Evolutionary conservation across 768 basidiomycete genomes (phyloP), one percentile per base, ranked within the genome.

Genomic region (Imleria badia): DNA sequence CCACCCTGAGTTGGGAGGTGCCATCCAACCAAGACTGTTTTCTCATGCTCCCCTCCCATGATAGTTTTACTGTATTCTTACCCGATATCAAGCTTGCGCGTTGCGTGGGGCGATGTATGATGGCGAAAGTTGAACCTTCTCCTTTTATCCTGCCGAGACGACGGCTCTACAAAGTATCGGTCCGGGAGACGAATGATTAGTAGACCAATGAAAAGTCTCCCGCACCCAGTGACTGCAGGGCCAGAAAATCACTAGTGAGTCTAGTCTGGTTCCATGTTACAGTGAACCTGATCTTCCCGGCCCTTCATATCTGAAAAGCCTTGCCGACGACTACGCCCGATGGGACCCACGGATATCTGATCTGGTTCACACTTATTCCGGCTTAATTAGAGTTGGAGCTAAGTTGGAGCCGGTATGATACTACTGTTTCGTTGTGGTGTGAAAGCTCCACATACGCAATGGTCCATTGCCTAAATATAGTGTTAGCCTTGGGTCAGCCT

Each of bases 31-130:
- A 30, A 14, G 42, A 42, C 22, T 17, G 14, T 35, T 26, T 45
- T 54, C 51, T 54, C 49, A 52, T 55, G 17, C 29, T n/a, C 29
- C 29, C 33, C 49, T 44, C 51, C 36, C 54, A 51, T 62, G 60
- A 41, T 46, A 22, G 14, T 17, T 30, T 30, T 9, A 34, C 20
- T 17, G 30, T 22, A n/a, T 14, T 44, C 11, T 39, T 44, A 49
- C 29, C 48, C 38, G 41, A 45, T 51, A 19, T 33, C 43, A 19
- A n/a, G 49, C n/a, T 14, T 44, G n/a, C 6, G 33, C 26, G 29
- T 9, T 43, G 26, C 12, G 19, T 20, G n/a, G 17, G 22, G 10
- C 31, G 17, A 7, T 5, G 22, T 13, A 17, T 34, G 30, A 23
- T 22, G 48, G 29, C 11, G 40, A 30, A n/a, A 9, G 30, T 17